Percentiles rank a stretch among this genome's conserved stretches.
Conservation (phyloP, 306 rosid species). For the Fragaria nilgerrensis region DNA sequence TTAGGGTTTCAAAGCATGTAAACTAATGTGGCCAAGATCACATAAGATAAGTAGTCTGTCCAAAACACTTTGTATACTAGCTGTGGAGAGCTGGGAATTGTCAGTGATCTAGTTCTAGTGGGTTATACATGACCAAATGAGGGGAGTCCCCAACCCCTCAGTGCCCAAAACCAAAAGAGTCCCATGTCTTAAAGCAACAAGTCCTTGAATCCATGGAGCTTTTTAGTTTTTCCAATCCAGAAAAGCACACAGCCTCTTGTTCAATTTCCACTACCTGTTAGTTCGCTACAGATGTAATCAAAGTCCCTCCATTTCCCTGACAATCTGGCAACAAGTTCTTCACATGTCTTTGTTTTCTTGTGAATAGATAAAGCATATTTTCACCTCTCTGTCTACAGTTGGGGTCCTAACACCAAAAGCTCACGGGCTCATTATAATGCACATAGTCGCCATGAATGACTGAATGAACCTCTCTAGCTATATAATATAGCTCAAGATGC, state of each 20-base stretch:
- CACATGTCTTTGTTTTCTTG: slow-evolving; percentile 80
- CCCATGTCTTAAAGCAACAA: background rate
- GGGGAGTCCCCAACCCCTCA: background rate
- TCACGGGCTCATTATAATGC: slow-evolving; percentile 66
- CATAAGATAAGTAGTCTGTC: background rate
- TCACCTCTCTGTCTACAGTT: slow-evolving; percentile 38
- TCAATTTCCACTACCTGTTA: slow-evolving; percentile 16
- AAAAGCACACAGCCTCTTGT: slow-evolving; percentile 23
- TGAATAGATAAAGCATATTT: slow-evolving; percentile 39
- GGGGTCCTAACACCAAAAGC: slow-evolving; percentile 55
- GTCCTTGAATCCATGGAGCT: slow-evolving; percentile 9
- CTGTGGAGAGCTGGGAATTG: background rate
- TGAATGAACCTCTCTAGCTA: slow-evolving; percentile 6
- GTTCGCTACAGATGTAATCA: slow-evolving; percentile 17
- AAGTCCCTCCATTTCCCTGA: slow-evolving; percentile 14
- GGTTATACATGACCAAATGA: background rate
- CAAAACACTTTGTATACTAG: background rate
- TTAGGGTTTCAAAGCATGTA: background rate
- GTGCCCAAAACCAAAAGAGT: background rate
- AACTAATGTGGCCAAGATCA: background rate
- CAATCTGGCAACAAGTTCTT: slow-evolving; percentile 42
- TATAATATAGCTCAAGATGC: slow-evolving; percentile 19
- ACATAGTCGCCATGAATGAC: background rate
- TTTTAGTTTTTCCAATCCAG: background rate
- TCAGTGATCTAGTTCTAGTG: slow-evolving; percentile 1